Conservation (phyloP, 169 alveolate species). For the Cryptosporidium sp. region DNA sequence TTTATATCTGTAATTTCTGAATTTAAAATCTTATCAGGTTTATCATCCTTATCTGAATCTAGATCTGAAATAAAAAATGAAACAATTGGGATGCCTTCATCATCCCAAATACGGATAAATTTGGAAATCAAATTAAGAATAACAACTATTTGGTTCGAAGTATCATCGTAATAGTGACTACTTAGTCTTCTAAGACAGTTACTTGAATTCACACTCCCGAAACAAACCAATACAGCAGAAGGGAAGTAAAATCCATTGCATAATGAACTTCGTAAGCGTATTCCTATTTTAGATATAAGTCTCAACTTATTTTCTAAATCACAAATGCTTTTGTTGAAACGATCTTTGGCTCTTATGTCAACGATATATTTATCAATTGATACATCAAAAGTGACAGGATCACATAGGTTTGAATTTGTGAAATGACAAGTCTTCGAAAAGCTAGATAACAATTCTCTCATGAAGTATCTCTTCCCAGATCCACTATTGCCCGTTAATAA, state of each 20-base stretch:
- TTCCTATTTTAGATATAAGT: neutral
- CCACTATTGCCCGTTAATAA: neutral
- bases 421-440: neutral
- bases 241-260: neutral
- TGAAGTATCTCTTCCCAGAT: conserved; percentile 24
- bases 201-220: neutral
- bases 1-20: neutral
- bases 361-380: neutral
- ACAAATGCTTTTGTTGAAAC: neutral
- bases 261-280: neutral
- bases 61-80: conserved; percentile 5
- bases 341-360: neutral
- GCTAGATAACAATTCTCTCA: conserved; percentile 12
- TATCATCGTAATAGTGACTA: no score
- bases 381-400: neutral
- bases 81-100: conserved; percentile 20
- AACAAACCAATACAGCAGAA: neutral
- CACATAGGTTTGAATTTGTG: neutral
- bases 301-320: neutral
- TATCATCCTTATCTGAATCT: neutral
- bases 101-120: neutral
- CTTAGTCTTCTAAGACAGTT: neutral
- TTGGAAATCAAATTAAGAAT: neutral
- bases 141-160: neutral
- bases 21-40: neutral